Evolutionary conservation across 495 filamentous ascomycete species (phyloP).

Genomic region (Trichoderma gamsii): DNA sequence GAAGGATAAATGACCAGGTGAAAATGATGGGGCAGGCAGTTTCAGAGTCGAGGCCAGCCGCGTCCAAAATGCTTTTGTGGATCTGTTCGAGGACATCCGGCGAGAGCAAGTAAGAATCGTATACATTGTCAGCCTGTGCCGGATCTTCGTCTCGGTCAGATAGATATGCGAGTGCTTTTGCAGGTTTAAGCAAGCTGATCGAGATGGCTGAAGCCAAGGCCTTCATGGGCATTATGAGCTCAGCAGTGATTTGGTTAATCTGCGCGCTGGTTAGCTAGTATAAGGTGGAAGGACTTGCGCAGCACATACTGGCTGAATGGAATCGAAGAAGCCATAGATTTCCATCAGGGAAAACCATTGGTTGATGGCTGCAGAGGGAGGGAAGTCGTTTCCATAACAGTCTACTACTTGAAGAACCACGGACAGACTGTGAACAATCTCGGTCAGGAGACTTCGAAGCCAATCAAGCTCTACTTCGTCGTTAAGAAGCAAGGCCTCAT

Average conservation of each 20-base stretch:
- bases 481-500: constrained; percentile 25
- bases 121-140: constrained; percentile 32
- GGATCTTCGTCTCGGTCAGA: constrained; percentile 33
- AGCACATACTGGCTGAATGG: constrained; percentile 49
- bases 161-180: constrained; percentile 33
- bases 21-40: constrained; percentile 63
- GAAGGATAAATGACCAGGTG: constrained; percentile 70
- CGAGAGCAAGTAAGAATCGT: constrained; percentile 11
- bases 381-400: constrained; percentile 46
- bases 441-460: constrained; percentile 55
- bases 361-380: constrained; percentile 50
- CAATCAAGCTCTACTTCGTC: constrained; percentile 56
- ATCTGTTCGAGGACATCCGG: constrained; percentile 55
- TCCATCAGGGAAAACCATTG: constrained; percentile 69
- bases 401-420: constrained; percentile 66
- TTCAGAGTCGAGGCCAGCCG: constrained; percentile 37
- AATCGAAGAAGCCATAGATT: constrained; percentile 57
- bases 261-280: constrained; percentile 16
- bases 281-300: background rate
- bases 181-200: constrained; percentile 65
- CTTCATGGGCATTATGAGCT: constrained; percentile 56
- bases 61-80: constrained; percentile 53
- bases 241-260: constrained; percentile 39
- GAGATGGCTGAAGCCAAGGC: constrained; percentile 66
- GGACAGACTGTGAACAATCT: constrained; percentile 66